Conservation (phyloP, 352 stramenopile genomes). For the Thalassiosira ordinaria region DNA sequence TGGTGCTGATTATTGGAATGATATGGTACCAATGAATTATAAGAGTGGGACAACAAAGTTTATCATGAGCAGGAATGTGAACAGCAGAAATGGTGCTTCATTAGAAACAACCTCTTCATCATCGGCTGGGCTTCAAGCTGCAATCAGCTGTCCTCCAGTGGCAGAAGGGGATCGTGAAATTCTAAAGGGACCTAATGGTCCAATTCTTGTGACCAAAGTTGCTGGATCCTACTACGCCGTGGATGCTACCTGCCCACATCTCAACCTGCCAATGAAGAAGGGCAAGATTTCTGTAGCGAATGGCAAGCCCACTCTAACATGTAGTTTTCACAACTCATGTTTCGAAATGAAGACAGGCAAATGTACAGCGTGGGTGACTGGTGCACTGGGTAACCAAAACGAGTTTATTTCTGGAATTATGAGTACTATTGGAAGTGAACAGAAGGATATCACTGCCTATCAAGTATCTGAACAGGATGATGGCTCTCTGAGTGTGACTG, state of each 20-base stretch:
- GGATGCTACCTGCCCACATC: constrained; percentile 61
- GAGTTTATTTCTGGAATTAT: constrained; percentile 58
- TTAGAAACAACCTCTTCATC: not conserved
- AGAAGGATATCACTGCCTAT: constrained; percentile 56
- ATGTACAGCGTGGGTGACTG: constrained; percentile 62
- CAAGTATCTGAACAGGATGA: constrained; percentile 45
- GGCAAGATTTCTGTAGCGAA: constrained; percentile 46
- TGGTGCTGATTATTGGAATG: constrained; percentile 73
- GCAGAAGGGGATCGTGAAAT: constrained; percentile 56
- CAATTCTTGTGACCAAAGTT: constrained; percentile 56
- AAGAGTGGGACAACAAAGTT: constrained; percentile 82
- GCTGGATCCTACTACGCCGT: constrained; percentile 57
- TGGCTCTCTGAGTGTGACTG: constrained; percentile 40
- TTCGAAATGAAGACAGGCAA: constrained; percentile 57
- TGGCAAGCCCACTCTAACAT: constrained; percentile 38
- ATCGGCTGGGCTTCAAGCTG: not conserved
- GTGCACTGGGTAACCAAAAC: constrained; percentile 46
- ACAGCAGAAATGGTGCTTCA: constrained; percentile 27
- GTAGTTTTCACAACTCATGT: constrained; percentile 63
- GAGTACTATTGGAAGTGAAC: constrained; percentile 48
- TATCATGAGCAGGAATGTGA: constrained; percentile 77
- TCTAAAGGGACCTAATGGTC: constrained; percentile 48
- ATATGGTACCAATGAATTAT: constrained; percentile 85
- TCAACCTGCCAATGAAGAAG: constrained; percentile 63
- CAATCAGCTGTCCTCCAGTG: constrained; percentile 36